These are phyloP conservation scores for Xerocomus amazonicus DNA, from an alignment of 1,284 basidiomycete genomes.

Conservation along the genomic window DNA sequence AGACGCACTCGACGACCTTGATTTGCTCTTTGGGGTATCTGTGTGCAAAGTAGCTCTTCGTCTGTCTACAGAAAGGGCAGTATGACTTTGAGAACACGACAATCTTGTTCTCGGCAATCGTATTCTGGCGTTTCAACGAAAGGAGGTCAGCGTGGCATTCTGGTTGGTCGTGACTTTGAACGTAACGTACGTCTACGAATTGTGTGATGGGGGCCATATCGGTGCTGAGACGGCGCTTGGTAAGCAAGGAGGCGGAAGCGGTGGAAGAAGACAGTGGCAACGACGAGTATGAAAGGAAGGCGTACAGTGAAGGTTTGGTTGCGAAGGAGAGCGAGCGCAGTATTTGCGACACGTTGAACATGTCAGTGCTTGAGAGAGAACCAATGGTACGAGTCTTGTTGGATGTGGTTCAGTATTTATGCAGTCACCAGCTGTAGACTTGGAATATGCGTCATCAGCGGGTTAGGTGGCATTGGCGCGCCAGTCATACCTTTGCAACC, in stretches of 20 bases:
- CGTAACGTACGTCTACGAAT: constrained; percentile 26
- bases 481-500: background rate
- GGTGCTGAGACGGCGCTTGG: constrained; percentile 11
- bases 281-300: background rate
- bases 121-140: constrained; percentile 35
- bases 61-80: constrained; percentile 58
- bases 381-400: background rate
- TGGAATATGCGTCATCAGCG: background rate
- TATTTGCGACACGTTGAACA: background rate
- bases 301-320: constrained; percentile 3
- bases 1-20: constrained; percentile 57
- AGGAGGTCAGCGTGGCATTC: background rate
- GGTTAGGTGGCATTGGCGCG: background rate
- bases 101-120: constrained; percentile 56
- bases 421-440: background rate
- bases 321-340: background rate
- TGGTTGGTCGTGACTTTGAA: background rate
- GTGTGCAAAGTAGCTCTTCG: constrained; percentile 53
- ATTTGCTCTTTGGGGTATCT: constrained; percentile 49
- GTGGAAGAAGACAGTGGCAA: constrained; percentile 2
- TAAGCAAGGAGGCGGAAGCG: background rate
- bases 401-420: background rate
- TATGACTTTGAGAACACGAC: constrained; percentile 69
- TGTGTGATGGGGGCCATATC: constrained; percentile 37
- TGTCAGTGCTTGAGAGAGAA: background rate